Evolutionary conservation across 2,329 filamentous ascomycete species (phyloP).

Genomic region (Colletotrichum agaves): DNA sequence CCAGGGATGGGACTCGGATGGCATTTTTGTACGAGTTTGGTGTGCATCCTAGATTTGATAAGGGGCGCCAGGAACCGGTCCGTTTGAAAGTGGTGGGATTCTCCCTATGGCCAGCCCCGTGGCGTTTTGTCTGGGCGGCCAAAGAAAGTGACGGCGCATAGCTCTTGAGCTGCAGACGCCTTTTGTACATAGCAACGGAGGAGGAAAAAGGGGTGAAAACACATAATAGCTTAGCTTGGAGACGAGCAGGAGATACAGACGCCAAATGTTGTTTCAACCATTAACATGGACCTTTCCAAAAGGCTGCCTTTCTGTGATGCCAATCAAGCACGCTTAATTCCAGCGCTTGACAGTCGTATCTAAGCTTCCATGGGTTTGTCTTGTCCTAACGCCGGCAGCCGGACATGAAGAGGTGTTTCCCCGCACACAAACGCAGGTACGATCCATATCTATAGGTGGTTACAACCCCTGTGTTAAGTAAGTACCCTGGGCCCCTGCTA

Average conservation of each 20-base stretch:
- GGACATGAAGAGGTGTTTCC: neutral
- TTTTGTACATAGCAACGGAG: slow-evolving; percentile 33
- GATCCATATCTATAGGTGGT: neutral
- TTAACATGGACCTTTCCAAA: neutral
- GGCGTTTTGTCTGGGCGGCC: slow-evolving; percentile 22
- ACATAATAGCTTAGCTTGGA: slow-evolving; percentile 34
- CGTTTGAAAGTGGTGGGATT: slow-evolving; percentile 30
- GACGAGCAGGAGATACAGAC: slow-evolving; percentile 23
- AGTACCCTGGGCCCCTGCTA: neutral
- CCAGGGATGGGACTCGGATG: slow-evolving; percentile 27
- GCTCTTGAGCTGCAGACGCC: slow-evolving; percentile 5
- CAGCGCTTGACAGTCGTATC: neutral
- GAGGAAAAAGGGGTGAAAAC: slow-evolving; percentile 24
- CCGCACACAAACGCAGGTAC: slow-evolving; percentile 19
- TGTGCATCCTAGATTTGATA: slow-evolving; percentile 45
- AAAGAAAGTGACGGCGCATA: slow-evolving; percentile 25
- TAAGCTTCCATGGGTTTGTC: too few species aligned
- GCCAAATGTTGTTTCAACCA: slow-evolving; percentile 18
- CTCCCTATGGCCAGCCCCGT: slow-evolving; percentile 11
- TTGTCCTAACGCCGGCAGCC: too few species aligned
- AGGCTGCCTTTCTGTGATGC: neutral
- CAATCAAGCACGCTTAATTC: neutral
- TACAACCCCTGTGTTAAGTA: slow-evolving; percentile 13
- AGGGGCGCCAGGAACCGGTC: slow-evolving; percentile 43
- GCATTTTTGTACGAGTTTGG: slow-evolving; percentile 40